A percentile compares a stretch with the other conserved stretches of the same genome.
These are phyloP conservation scores for Volvariella surrecta DNA, from an alignment of 1,284 basidiomycete species.

Conservation along the genomic window DNA sequence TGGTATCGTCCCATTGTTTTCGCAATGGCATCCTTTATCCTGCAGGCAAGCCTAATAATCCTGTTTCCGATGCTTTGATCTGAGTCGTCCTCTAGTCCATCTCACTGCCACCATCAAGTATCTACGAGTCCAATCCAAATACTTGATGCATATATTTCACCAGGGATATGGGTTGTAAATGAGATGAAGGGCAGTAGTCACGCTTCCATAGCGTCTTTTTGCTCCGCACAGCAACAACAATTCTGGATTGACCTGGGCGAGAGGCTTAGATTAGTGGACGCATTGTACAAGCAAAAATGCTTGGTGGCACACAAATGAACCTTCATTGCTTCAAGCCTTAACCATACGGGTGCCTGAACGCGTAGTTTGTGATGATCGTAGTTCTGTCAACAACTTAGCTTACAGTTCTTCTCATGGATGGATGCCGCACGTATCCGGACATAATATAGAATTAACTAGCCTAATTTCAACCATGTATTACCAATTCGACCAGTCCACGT, in stretches of 20 bases:
- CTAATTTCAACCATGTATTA: too few species aligned
- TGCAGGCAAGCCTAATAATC: constrained; percentile 27
- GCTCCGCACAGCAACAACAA: constrained; percentile 24
- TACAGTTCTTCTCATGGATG: too few species aligned
- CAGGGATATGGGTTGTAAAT: constrained; percentile 37
- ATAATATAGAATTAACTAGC: too few species aligned
- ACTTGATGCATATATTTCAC: constrained; percentile 8
- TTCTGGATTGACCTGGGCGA: constrained; percentile 32
- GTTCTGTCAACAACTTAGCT: too few species aligned
- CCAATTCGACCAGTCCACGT: too few species aligned
- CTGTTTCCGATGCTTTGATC: background rate
- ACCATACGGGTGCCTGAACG: too few species aligned
- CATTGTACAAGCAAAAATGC: background rate
- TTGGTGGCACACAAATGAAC: too few species aligned
- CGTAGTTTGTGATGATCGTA: too few species aligned
- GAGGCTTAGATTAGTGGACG: constrained; percentile 28
- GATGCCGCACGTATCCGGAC: too few species aligned
- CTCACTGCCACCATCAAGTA: background rate
- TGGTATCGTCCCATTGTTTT: constrained; percentile 43
- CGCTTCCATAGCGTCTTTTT: constrained; percentile 32
- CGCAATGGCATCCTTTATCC: constrained; percentile 42
- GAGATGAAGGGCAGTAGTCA: constrained; percentile 28
- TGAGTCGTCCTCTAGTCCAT: background rate
- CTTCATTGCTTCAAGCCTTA: too few species aligned
- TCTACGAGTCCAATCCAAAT: background rate